phyloP scores from a whole-genome alignment of 2,329 filamentous ascomycete genomes.

The Pestalotiopsis sp. region DNA sequence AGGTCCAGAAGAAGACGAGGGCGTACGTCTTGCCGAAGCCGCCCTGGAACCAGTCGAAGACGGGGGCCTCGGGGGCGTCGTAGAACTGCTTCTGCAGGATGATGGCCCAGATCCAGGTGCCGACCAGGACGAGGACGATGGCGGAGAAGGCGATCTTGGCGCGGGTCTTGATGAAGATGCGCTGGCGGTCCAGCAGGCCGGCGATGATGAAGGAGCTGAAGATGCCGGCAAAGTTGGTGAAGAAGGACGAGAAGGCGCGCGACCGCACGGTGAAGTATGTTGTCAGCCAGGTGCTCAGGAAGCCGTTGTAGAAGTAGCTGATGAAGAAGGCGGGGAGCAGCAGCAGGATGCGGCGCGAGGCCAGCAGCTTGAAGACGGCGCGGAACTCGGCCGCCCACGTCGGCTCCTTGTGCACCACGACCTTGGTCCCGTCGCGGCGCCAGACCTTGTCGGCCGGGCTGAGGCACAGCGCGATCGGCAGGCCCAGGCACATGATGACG shows the following conservation, averaged over 20 bases:
- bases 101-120: constrained; percentile 34
- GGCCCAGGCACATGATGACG: constrained; percentile 34
- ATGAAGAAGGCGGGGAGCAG: constrained; percentile 36
- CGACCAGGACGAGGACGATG: constrained; percentile 29
- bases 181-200: constrained; percentile 30
- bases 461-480: constrained; percentile 32
- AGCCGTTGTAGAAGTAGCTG: constrained; percentile 37
- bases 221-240: constrained; percentile 35
- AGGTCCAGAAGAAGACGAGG: constrained; percentile 31
- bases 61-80: constrained; percentile 25
- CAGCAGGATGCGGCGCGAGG: constrained; percentile 30
- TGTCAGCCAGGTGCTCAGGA: constrained; percentile 32
- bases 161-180: constrained; percentile 30
- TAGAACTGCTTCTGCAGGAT: constrained; percentile 34
- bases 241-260: constrained; percentile 36
- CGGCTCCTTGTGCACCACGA: constrained; percentile 26
- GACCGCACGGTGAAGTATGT: constrained; percentile 35
- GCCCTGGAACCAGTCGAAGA: constrained; percentile 33
- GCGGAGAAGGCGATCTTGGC: constrained; percentile 26
- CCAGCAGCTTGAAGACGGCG: constrained; percentile 27
- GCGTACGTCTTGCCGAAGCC: constrained; percentile 30
- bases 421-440: constrained; percentile 30
- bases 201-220: constrained; percentile 34
- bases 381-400: constrained; percentile 31
- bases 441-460: constrained; percentile 34